Conservation (phyloP, 2,329 filamentous ascomycete species). For the Fusarium tjaetaba region DNA sequence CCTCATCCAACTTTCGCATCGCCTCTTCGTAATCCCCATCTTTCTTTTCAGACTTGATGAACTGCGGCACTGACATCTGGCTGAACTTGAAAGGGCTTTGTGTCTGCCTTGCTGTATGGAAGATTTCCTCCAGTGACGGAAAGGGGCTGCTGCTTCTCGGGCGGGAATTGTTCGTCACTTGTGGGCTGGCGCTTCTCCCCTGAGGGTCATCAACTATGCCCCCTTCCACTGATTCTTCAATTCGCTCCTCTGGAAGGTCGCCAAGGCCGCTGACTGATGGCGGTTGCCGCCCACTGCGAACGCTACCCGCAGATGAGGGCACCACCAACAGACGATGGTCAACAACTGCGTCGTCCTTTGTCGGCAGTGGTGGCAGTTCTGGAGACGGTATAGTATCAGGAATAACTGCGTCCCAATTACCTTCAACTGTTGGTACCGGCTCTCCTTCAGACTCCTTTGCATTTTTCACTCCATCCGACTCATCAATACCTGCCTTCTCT, state of each 20-base stretch:
- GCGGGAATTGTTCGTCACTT: conserved; percentile 26
- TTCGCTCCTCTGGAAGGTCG: conserved; percentile 41
- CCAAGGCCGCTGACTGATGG: conserved; percentile 53
- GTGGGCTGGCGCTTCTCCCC: conserved; percentile 22
- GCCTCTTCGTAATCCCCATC: conserved; percentile 56
- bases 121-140: conserved; percentile 52
- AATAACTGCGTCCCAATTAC: conserved; percentile 31
- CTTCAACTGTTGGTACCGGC: background rate
- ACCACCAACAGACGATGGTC: conserved; percentile 21
- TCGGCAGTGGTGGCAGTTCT: conserved; percentile 18
- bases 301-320: conserved; percentile 49
- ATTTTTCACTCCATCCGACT: background rate
- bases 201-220: conserved; percentile 34
- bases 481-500: background rate
- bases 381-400: conserved; percentile 37
- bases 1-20: conserved; percentile 55
- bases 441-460: conserved; percentile 20
- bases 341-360: conserved; percentile 1
- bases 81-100: conserved; percentile 48
- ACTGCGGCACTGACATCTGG: conserved; percentile 39
- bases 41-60: conserved; percentile 38
- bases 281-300: conserved; percentile 61
- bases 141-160: conserved; percentile 49
- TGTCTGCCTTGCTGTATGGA: conserved; percentile 52
- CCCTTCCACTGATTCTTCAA: conserved; percentile 36